Evolutionary conservation across 805 yeast genomes (phyloP), one percentile per base, ranked within the genome.

Genomic region (Candida saitoana): DNA sequence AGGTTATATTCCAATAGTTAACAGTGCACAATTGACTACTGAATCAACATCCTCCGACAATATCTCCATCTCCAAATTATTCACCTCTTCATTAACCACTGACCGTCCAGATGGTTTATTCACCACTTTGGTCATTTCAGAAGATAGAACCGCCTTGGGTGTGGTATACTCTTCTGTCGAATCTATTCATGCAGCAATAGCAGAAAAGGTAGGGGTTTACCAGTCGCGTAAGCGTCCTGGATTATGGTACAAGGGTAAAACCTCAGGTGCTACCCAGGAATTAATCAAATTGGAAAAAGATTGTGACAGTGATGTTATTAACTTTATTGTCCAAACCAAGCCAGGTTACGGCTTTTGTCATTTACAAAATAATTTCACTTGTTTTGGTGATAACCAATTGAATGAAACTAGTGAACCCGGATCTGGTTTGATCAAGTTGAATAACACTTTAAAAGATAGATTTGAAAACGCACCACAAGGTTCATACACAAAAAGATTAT

Each of bases 191-290:
- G 90, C 85, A 54, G 93, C 98, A 9, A 77, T 93, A 51, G 79
- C 78, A 46, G 83, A 87, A 17, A 76, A 79, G 38, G 80, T 87
- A 7, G 99, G 99, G 44, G 96, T 93, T 2, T 93, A 93, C 65
- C 96, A 85, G 63, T 87, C 96, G 6, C 82, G 99, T 54, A 82
- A 84, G 55, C 65, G 75, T 40, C 55, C 57, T 16, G 81, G 87
- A 47, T 74, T 93, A 45, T 93, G 99, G 99, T 85, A 82, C 62
- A 93, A 93, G 63, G 99, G 99, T 22, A 84, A 84, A 42, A 87
- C 96, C 2, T 85, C 96, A n/a, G 99, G 99, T 16, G 95, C 96
- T 40, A 87, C 95, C 1, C 99, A 93, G 67, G 73, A 73, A 50
- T 72, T 93, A 37, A 50, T 84, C 18, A 65, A 73, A 34, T 61